Evolutionary conservation across 139 green algal genomes (phyloP), one percentile per base, ranked within the genome.

Genomic region (Tetradesmus lagerheimii): DNA sequence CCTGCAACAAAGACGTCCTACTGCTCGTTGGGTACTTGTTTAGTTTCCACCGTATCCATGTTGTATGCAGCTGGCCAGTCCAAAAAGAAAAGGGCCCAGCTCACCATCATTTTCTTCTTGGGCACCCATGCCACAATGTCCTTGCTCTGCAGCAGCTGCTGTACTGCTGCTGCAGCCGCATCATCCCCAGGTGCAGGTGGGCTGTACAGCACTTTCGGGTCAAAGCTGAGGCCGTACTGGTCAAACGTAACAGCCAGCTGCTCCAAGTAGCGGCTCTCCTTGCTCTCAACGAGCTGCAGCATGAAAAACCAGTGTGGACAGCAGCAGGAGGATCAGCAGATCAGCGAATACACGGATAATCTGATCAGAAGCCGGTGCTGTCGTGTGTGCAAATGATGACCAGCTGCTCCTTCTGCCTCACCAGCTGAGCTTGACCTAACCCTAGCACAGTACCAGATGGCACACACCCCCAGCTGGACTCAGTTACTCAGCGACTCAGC

Each of bases 81-180:
- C n/a, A n/a, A n/a, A n/a, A n/a, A n/a, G n/a, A n/a, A n/a, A n/a
- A n/a, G 66, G 5, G 27, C 6, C 66, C 38, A 31, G 14, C 85
- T 45, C 43, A 89, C 85, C 85, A 75, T 89, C 39, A 50, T 76
- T 14, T 29, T 62, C 45, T 89, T 89, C 35, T 57, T 80, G 5
- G 85, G 85, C 8, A 84, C 39, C 85, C 85, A 89, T 9, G 45
- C 27, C 16, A 50, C 35, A 0, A 83, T 74, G 14, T 89, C 85
- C 62, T 89, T 38, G 15, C 31, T 25, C 43, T 84, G 4, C 71
- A 89, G 39, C 71, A 89, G 43, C n/a, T 45, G 25, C 34, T 83
- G 53, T 34, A 43, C 74, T n/a, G 34, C 85, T 77, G 74, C 85
- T 74, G n/a, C 71, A 37, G 85, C 85, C 37, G 18, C 71, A 4